phyloP scores from a whole-genome alignment of 1,139 yeast species.

The Suhomyces yuchorum region DNA sequence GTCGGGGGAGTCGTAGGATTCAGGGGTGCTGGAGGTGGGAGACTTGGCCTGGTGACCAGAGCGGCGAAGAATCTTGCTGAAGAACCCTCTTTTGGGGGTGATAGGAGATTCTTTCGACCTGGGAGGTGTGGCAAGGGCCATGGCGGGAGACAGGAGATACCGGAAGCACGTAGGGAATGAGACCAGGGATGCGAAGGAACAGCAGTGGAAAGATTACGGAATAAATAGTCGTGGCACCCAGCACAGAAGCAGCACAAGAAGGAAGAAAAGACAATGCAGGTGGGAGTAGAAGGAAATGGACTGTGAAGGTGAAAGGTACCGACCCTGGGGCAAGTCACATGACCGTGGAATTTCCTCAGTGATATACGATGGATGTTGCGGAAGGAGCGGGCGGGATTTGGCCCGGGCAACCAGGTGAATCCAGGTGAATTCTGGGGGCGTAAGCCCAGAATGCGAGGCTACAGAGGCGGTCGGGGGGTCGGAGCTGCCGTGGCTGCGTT shows the following conservation, averaged over 20 bases:
- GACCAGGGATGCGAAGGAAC: background rate
- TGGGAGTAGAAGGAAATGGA: background rate
- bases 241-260: background rate
- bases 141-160: background rate
- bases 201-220: background rate
- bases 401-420: too few relatives aligned
- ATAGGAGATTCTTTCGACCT: slow-evolving; percentile 8
- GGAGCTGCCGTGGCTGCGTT: too few relatives aligned
- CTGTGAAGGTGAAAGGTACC: background rate
- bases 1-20: background rate
- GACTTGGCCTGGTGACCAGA: slow-evolving; percentile 3
- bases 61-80: slow-evolving; percentile 21
- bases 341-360: background rate
- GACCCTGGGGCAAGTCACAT: background rate
- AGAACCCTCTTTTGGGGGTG: slow-evolving; percentile 18
- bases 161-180: too few relatives aligned
- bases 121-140: slow-evolving; percentile 10
- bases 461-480: too few relatives aligned
- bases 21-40: slow-evolving; percentile 1
- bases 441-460: too few relatives aligned
- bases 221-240: background rate
- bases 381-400: background rate
- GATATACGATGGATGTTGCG: background rate
- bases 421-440: background rate
- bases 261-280: background rate